phyloP scores from a whole-genome alignment of 2,329 filamentous ascomycete species.

The Cercospora sojina region DNA sequence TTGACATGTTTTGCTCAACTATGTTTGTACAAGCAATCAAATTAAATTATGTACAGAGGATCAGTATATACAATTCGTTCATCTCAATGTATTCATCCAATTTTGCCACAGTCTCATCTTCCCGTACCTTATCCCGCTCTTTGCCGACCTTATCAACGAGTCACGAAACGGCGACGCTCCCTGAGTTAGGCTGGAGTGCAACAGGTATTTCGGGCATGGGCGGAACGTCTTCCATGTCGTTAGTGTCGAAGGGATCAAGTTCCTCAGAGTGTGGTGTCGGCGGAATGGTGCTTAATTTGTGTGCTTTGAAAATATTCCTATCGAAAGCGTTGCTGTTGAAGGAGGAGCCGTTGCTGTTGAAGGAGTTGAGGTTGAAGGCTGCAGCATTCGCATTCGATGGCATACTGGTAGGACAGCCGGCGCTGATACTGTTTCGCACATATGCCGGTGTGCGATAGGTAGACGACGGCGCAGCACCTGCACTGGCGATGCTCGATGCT shows the following conservation, averaged over 20 bases:
- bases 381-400: conserved; percentile 33
- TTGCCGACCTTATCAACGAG: not conserved
- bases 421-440: conserved; percentile 40
- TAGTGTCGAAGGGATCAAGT: conserved; percentile 42
- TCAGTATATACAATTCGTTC: conserved; percentile 12
- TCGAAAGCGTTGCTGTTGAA: conserved; percentile 18
- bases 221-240: conserved; percentile 24
- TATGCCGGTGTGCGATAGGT: conserved; percentile 38
- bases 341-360: conserved; percentile 4
- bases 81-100: conserved; percentile 13
- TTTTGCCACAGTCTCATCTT: not conserved
- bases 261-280: conserved; percentile 40
- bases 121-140: not conserved
- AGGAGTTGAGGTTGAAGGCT: conserved; percentile 22
- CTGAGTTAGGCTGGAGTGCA: not conserved
- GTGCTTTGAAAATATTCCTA: conserved; percentile 32
- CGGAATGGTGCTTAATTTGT: conserved; percentile 43
- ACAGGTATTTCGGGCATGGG: conserved; percentile 24
- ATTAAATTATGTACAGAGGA: conserved; percentile 4
- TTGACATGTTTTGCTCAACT: not conserved
- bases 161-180: conserved; percentile 7
- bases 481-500: conserved; percentile 29
- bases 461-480: conserved; percentile 24
- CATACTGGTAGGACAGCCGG: conserved; percentile 44
- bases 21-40: not conserved